These are phyloP conservation scores for Ophiocordyceps camponoti-saundersi DNA, from an alignment of 2,329 filamentous ascomycete species.

Conservation along the genomic window DNA sequence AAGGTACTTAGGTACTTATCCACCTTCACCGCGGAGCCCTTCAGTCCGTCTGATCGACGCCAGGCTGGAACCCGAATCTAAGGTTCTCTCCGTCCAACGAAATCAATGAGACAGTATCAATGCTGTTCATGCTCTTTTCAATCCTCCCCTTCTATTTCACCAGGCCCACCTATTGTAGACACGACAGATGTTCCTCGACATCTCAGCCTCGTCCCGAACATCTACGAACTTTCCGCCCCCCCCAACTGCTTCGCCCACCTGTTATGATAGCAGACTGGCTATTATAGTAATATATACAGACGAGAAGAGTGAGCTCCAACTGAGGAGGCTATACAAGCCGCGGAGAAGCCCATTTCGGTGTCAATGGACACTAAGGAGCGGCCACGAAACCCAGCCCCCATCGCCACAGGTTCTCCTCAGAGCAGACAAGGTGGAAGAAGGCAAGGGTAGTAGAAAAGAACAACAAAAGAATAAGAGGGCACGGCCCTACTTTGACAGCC, in stretches of 20 bases:
- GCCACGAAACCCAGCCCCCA: not conserved
- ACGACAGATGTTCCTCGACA: not conserved
- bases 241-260: slow-evolving; percentile 2
- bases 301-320: slow-evolving; percentile 1
- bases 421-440: slow-evolving; percentile 6
- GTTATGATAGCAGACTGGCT: slow-evolving; percentile 15
- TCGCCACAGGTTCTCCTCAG: not conserved
- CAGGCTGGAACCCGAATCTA: too few species aligned
- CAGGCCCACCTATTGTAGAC: too few species aligned
- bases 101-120: too few species aligned
- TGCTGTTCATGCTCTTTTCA: too few species aligned
- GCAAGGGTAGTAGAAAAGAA: slow-evolving; percentile 10
- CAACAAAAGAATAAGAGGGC: not conserved
- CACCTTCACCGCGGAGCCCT: too few species aligned
- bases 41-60: too few species aligned
- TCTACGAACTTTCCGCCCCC: not conserved
- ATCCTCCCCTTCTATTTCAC: too few species aligned
- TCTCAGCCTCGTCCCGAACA: not conserved
- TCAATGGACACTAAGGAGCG: not conserved
- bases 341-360: not conserved
- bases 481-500: not conserved
- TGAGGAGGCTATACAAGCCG: not conserved
- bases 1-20: too few species aligned
- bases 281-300: slow-evolving; percentile 14
- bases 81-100: too few species aligned